Evolutionary conservation across 441 rosid species (phyloP).

Genomic region (Euphorbia schlechtendalii): DNA sequence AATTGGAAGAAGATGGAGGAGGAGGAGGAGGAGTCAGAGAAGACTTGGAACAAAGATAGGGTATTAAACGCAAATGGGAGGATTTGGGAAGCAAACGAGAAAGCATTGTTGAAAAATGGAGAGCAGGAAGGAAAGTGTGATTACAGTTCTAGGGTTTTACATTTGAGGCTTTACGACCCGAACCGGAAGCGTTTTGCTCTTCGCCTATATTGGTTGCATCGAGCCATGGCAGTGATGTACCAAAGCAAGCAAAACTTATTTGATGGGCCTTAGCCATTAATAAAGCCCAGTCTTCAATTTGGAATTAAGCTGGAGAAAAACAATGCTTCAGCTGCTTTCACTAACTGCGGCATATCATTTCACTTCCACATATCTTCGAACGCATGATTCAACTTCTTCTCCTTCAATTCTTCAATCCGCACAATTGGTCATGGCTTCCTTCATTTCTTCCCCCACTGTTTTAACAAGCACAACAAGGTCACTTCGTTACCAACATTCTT

Average conservation of each 20-base stretch:
- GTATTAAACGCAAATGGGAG: conserved; percentile 48
- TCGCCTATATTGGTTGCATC: too few relatives aligned
- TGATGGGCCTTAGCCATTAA: too few relatives aligned
- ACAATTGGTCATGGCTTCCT: conserved; percentile 39
- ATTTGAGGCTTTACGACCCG: too few relatives aligned
- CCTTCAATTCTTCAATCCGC: too few relatives aligned
- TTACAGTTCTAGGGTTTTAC: too few relatives aligned
- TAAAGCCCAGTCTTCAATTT: background rate
- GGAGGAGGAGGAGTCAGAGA: conserved; percentile 14
- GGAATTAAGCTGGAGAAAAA: background rate
- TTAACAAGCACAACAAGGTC: conserved; percentile 25
- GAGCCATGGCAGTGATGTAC: too few relatives aligned
- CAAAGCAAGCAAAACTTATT: too few relatives aligned
- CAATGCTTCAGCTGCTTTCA: background rate
- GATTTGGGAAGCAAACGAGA: conserved; percentile 58
- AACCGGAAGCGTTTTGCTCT: too few relatives aligned
- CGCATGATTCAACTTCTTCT: background rate
- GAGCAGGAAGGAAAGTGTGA: background rate
- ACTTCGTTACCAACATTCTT: too few relatives aligned
- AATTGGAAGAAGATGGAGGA: conserved; percentile 22
- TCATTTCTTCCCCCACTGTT: conserved; percentile 30
- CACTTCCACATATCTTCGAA: conserved; percentile 1
- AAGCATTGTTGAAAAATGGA: conserved; percentile 35
- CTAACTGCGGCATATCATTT: background rate
- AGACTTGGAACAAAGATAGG: conserved; percentile 32